Percentiles rank a stretch among this genome's conserved stretches.
phyloP scores from a whole-genome alignment of 805 yeast species.

The Barnettozyma siamensis region DNA sequence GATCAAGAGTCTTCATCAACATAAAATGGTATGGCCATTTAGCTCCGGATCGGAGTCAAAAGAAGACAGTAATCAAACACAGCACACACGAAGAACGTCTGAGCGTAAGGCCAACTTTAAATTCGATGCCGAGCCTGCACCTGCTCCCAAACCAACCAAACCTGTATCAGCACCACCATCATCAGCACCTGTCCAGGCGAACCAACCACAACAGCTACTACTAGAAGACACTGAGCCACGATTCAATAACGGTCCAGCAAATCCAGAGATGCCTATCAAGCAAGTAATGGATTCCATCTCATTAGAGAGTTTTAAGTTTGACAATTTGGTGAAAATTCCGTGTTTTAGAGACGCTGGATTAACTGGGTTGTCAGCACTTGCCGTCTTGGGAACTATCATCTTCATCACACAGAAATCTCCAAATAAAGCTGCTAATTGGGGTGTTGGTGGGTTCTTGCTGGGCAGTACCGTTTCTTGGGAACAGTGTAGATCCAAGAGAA shows the following conservation, averaged over 20 bases:
- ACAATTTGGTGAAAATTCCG: slow-evolving; percentile 53
- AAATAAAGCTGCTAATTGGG: slow-evolving; percentile 70
- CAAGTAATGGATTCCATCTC: slow-evolving; percentile 39
- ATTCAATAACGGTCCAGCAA: slow-evolving; percentile 28
- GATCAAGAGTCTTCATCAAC: neutral
- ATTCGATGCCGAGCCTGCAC: slow-evolving; percentile 2
- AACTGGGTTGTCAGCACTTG: slow-evolving; percentile 68
- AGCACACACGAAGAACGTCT: slow-evolving; percentile 15
- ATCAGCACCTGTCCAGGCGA: slow-evolving; percentile 1
- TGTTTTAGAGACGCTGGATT: slow-evolving; percentile 78
- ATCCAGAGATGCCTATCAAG: slow-evolving; percentile 28
- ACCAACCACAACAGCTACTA: slow-evolving; percentile 31
- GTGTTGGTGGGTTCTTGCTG: slow-evolving; percentile 67
- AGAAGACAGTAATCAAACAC: neutral
- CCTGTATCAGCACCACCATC: slow-evolving; percentile 1
- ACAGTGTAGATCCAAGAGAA: slow-evolving; percentile 73
- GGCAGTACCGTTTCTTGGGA: slow-evolving; percentile 91
- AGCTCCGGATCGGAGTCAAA: slow-evolving; percentile 1
- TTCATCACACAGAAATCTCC: slow-evolving; percentile 62
- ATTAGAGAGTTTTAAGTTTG: slow-evolving; percentile 45
- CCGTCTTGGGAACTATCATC: slow-evolving; percentile 62
- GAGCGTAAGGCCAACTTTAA: slow-evolving; percentile 15
- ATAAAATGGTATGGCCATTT: slow-evolving; percentile 23
- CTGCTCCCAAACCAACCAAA: neutral
- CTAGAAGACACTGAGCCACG: slow-evolving; percentile 37